These are phyloP conservation scores for Lipomyces starkeyi DNA, from an alignment of 805 yeast genomes.

Conservation along the genomic window DNA sequence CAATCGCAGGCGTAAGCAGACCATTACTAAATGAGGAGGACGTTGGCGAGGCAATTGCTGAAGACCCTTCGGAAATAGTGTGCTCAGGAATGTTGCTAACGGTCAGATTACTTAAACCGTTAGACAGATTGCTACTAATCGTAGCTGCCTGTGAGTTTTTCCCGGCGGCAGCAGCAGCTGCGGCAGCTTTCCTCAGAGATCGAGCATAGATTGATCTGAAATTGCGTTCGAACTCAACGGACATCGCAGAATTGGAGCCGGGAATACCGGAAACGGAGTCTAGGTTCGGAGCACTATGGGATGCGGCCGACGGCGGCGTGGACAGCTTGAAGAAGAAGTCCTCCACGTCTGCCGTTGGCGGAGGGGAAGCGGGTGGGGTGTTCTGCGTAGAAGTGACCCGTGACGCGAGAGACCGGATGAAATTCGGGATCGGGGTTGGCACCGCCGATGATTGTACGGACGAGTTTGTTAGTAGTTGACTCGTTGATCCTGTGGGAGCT, in stretches of 20 bases:
- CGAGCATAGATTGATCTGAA: conserved; percentile 22
- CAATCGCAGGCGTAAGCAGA: conserved; percentile 5
- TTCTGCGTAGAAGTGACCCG: conserved; percentile 34
- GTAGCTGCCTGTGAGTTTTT: not conserved
- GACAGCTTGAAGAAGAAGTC: conserved; percentile 31
- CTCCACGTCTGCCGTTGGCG: conserved; percentile 25
- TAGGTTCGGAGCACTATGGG: not conserved
- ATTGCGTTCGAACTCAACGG: conserved; percentile 25
- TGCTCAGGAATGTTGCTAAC: not conserved
- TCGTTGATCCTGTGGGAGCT: conserved; percentile 12
- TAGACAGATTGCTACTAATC: not conserved
- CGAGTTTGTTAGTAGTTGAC: conserved; percentile 10
- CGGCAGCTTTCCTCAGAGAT: conserved; percentile 12
- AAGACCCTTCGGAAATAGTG: not conserved
- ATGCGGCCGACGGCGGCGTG: not conserved
- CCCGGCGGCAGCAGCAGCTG: not conserved
- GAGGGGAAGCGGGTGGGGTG: conserved; percentile 39
- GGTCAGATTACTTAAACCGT: not conserved
- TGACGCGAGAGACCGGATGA: conserved; percentile 37
- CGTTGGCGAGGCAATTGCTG: not conserved
- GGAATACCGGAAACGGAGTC: not conserved
- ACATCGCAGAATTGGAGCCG: not conserved
- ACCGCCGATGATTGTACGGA: conserved; percentile 14
- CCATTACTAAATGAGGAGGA: not conserved
- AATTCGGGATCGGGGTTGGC: conserved; percentile 28